These are phyloP conservation scores for Cyclostephanos tholiformis DNA, from an alignment of 108 stramenopile species.

Conservation along the genomic window DNA sequence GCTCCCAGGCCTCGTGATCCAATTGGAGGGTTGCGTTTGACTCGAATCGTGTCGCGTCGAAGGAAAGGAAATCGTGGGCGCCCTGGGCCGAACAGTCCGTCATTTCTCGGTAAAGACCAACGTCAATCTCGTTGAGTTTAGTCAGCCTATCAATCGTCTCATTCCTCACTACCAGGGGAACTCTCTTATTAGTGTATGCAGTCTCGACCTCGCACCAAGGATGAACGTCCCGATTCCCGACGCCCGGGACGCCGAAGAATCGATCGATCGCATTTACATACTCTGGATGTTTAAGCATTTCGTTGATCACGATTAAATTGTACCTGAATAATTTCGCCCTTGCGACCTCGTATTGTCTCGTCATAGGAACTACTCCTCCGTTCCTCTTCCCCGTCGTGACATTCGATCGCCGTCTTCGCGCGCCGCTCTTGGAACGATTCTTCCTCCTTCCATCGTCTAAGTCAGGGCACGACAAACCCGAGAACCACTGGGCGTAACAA, in stretches of 20 bases:
- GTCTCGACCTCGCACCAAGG: slow-evolving; percentile 36
- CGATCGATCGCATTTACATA: slow-evolving; percentile 30
- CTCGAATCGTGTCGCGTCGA: slow-evolving; percentile 27
- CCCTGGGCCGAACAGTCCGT: slow-evolving; percentile 4
- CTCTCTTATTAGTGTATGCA: slow-evolving; percentile 14
- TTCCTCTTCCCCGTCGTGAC: neutral
- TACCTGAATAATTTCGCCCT: slow-evolving; percentile 20
- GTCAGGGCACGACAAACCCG: slow-evolving; percentile 24
- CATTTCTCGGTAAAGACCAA: slow-evolving; percentile 29
- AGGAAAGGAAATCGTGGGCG: slow-evolving; percentile 25
- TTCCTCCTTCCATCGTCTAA: too few relatives aligned
- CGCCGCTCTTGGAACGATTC: neutral
- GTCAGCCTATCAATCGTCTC: slow-evolving; percentile 21
- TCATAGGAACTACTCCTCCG: slow-evolving; percentile 1
- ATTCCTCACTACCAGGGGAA: slow-evolving; percentile 26
- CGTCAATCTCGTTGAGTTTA: slow-evolving; percentile 28
- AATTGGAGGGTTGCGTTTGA: slow-evolving; percentile 4
- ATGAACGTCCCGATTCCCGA: neutral
- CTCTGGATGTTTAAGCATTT: slow-evolving; percentile 24
- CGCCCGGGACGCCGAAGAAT: slow-evolving; percentile 38
- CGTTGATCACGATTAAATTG: slow-evolving; percentile 34
- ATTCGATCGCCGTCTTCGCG: neutral
- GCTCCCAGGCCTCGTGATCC: slow-evolving; percentile 17
- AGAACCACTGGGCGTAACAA: slow-evolving; percentile 42
- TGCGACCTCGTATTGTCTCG: slow-evolving; percentile 23